Evolutionary conservation across 176 grass and related monocot genomes (phyloP).

Genomic region (Rhynchospora breviuscula): DNA sequence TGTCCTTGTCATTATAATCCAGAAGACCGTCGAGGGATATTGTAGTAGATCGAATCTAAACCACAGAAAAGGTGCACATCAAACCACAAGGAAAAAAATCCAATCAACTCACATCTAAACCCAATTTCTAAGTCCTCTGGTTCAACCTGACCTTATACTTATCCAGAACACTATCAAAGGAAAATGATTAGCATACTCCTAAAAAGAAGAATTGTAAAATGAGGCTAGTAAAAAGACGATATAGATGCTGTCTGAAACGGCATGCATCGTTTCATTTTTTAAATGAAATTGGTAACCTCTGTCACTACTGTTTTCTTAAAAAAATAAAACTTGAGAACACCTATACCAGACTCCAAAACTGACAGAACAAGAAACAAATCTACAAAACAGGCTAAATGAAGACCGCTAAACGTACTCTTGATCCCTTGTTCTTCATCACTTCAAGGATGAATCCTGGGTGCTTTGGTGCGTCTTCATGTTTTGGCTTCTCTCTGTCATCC

Average conservation of each 20-base stretch:
- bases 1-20: conserved; percentile 91
- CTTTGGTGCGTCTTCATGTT: conserved; percentile 66
- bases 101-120: not conserved
- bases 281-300: too few species aligned
- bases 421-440: conserved; percentile 59
- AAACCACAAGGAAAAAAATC: not conserved
- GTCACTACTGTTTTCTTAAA: too few species aligned
- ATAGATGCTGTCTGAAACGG: too few species aligned
- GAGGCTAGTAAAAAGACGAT: not conserved
- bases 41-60: conserved; percentile 70
- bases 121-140: not conserved
- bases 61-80: not conserved
- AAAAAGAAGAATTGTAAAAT: not conserved
- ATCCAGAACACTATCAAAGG: not conserved
- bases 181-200: not conserved
- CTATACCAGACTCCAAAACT: not conserved
- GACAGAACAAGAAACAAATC: not conserved
- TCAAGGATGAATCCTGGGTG: conserved; percentile 90
- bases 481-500: conserved; percentile 57
- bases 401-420: conserved; percentile 54
- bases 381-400: conserved; percentile 19
- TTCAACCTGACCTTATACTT: not conserved
- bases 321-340: too few species aligned
- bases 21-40: conserved; percentile 90
- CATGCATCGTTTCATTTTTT: too few species aligned